Evolutionary conservation across 306 rosid genomes (phyloP).

Genomic region (cucumber (Cucumis sativus)): Cucumber_9930_V3 NC_026658.2:1769001-1769500

Average conservation of each 20-base stretch:
- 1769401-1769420: neutral
- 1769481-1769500: neutral
- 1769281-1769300: neutral
- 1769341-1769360: neutral
- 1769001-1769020: neutral
- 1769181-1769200: neutral
- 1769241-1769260: neutral
- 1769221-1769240: too few relatives aligned
- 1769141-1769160: slow-evolving; percentile 2
- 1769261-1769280: neutral
- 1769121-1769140: slow-evolving; percentile 4
- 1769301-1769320: neutral
- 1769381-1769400: neutral
- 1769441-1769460: neutral
- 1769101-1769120: slow-evolving; percentile 8
- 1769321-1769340: neutral
- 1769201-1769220: neutral
- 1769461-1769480: neutral
- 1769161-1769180: slow-evolving; percentile 1
- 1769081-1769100: neutral
- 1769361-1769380: neutral
- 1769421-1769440: neutral
- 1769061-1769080: neutral
- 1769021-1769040: neutral
- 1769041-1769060: neutral